These are phyloP conservation scores for Nicotiana tabacum DNA, from an alignment of 257 asterid species.

Conservation along the genomic window DNA sequence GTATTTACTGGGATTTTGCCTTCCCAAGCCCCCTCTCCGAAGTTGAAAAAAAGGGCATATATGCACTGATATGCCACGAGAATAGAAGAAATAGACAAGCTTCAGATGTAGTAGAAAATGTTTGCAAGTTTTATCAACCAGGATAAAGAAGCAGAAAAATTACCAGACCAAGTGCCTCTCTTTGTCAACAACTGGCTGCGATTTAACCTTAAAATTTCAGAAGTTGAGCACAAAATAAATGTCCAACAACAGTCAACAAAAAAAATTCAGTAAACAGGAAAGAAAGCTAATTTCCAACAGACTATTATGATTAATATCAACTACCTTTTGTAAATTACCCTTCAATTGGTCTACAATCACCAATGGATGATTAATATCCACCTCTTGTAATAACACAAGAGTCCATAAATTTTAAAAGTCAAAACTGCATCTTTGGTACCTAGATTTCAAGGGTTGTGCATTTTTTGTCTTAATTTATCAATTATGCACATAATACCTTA, in stretches of 20 bases:
- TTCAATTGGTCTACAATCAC: background rate
- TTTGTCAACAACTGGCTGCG: conserved; percentile 87
- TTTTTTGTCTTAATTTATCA: too few relatives aligned
- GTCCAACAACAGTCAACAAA: conserved; percentile 12
- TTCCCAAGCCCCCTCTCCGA: background rate
- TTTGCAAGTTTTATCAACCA: background rate
- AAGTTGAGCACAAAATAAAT: conserved; percentile 7
- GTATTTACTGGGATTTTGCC: background rate
- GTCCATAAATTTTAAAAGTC: background rate
- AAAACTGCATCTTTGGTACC: background rate
- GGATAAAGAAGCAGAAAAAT: conserved; percentile 20
- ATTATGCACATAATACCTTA: too few relatives aligned
- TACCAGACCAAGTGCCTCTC: conserved; percentile 86
- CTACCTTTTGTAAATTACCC: background rate
- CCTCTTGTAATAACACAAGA: background rate
- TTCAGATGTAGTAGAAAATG: background rate
- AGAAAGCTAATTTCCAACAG: background rate
- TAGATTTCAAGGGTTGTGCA: too few relatives aligned
- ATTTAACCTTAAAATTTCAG: conserved; percentile 56
- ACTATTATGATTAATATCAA: conserved; percentile 2
- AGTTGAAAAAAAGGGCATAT: background rate
- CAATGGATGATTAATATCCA: background rate
- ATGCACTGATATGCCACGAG: background rate
- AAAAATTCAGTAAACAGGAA: background rate
- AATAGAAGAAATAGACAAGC: background rate